Evolutionary conservation across 2,329 filamentous ascomycete genomes (phyloP).

Genomic region (Botryotinia convoluta): DNA sequence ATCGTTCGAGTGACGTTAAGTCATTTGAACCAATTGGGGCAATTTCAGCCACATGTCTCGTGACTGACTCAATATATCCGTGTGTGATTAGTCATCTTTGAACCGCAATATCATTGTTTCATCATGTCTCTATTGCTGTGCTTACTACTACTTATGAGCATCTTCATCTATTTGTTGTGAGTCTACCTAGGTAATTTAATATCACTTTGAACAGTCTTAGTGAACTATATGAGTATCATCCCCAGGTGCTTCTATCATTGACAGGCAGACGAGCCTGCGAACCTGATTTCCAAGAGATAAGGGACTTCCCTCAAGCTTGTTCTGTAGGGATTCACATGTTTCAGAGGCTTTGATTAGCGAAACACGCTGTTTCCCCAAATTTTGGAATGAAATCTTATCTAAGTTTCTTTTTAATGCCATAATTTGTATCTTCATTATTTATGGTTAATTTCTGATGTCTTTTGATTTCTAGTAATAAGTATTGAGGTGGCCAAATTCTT

Average conservation of each 20-base stretch:
- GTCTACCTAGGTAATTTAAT: background rate
- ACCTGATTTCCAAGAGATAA: background rate
- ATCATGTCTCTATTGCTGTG: background rate
- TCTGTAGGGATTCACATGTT: background rate
- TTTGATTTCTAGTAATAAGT: background rate
- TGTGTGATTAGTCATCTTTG: background rate
- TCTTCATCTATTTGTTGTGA: background rate
- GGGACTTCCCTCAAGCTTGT: background rate
- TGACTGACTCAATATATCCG: background rate
- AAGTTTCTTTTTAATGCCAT: background rate
- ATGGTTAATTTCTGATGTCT: background rate
- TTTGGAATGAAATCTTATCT: background rate
- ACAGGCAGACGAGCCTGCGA: background rate
- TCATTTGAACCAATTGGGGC: background rate
- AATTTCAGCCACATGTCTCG: background rate
- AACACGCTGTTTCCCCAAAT: background rate
- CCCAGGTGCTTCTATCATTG: background rate
- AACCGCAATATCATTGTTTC: background rate
- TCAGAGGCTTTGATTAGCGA: background rate
- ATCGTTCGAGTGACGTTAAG: background rate
- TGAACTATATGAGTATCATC: background rate
- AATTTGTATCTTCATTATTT: background rate
- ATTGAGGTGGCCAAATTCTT: background rate
- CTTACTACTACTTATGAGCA: background rate
- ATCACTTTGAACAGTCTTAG: background rate